Evolutionary conservation across 805 yeast genomes (phyloP), one percentile per base, ranked within the genome.

Genomic region (Yamadazyma scolyti): DNA sequence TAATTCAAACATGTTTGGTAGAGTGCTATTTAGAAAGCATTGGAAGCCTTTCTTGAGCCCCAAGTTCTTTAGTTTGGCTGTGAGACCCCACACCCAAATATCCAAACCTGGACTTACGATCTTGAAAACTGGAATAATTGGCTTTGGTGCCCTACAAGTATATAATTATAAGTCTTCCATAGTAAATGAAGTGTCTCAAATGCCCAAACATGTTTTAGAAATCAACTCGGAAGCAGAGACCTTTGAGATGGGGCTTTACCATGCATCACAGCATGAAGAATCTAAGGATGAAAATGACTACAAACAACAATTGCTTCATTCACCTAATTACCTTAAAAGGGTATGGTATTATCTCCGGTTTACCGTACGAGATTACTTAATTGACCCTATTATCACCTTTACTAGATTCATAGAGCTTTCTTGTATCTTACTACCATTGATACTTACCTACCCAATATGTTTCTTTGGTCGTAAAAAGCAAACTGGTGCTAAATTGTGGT

Each of bases 401-500:
- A 61, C 75, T 0, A 64, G 98, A 23, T 83, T 89, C 44, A 21
- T 80, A 5, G 85, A 88, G 49, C 61, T 90, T 27, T 62, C 82
- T 1, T 36, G 61, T 1, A 58, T 89, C 1, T 84, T 90, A 36
- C 28, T 80, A 2, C 97, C 97, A 0, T 71, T 88, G 5, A 38
- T 86, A 3, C 20, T 79, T 6, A 32, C 71, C 0, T 68, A 76
- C n/a, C 97, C 97, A 1, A 61, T 85, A 4, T 73, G 71, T 23
- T 71, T 65, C 57, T 64, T 73, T 40, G 87, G 84, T 0, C 58
- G 65, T 10, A 55, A 57, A 26, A 56, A 54, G 2, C 41, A 44
- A 15, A 49, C 69, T 3, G 96, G 96, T 0, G 73, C 84, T 2
- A 45, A 70, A 12, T 23, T 77, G 13, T 90, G 97, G 96, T 89